Evolutionary conservation across 352 stramenopile species (phyloP).

Genomic region (Elongisporangium senticosum): DNA sequence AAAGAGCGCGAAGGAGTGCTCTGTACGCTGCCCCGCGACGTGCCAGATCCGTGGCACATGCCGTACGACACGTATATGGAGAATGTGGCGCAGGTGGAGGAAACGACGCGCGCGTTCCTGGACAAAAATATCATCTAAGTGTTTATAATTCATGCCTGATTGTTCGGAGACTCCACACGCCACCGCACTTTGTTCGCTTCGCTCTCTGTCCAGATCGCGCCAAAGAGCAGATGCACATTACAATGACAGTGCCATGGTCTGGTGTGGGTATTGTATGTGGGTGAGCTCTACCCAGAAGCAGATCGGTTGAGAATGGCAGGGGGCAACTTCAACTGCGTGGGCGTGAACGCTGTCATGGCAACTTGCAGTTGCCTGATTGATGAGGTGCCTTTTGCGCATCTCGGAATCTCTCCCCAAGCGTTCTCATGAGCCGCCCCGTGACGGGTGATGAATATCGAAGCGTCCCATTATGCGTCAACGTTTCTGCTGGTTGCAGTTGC

Average conservation of each 20-base stretch:
- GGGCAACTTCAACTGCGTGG: not conserved
- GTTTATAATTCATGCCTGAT: not conserved
- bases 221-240: not conserved
- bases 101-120: conserved; percentile 73
- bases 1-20: conserved; percentile 54
- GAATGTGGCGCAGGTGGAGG: conserved; percentile 67
- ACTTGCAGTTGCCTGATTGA: not conserved
- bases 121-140: conserved; percentile 45
- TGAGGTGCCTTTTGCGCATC: not conserved
- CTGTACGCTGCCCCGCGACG: conserved; percentile 49
- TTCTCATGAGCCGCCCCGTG: not conserved
- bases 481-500: not conserved
- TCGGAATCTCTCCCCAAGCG: not conserved
- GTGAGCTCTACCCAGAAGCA: not conserved
- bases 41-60: conserved; percentile 82
- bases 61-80: conserved; percentile 80
- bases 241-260: not conserved
- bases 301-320: not conserved
- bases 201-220: not conserved
- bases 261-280: not conserved
- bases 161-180: not conserved
- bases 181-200: not conserved
- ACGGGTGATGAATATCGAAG: not conserved
- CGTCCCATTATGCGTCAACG: not conserved
- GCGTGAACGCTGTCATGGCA: not conserved